phyloP scores from a whole-genome alignment of 2,329 filamentous ascomycete genomes.

The Tympanopsis confertula region DNA sequence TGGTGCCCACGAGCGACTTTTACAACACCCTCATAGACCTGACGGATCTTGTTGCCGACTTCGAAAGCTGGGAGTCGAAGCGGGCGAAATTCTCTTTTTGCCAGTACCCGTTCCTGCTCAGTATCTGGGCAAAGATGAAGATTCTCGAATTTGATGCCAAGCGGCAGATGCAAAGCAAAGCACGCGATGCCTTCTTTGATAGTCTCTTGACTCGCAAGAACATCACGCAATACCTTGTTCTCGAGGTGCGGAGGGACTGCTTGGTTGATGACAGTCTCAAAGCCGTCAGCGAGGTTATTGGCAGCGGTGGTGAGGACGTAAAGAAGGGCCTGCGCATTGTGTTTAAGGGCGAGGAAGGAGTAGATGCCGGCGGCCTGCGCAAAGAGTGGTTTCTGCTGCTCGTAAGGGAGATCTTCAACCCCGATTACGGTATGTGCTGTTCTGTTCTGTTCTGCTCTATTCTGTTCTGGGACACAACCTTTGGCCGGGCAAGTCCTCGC shows the following conservation, averaged over 20 bases:
- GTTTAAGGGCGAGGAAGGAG: slow-evolving; percentile 79
- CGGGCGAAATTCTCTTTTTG: slow-evolving; percentile 73
- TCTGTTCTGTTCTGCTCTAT: neutral
- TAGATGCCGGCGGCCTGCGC: slow-evolving; percentile 77
- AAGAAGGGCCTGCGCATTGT: slow-evolving; percentile 82
- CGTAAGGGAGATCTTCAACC: slow-evolving; percentile 81
- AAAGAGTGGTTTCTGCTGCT: slow-evolving; percentile 93
- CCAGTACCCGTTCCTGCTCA: slow-evolving; percentile 83
- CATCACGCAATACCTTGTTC: slow-evolving; percentile 65
- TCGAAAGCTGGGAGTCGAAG: slow-evolving; percentile 74
- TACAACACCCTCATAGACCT: slow-evolving; percentile 81
- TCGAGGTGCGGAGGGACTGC: slow-evolving; percentile 73
- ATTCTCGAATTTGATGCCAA: slow-evolving; percentile 81
- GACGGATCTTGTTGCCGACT: slow-evolving; percentile 74
- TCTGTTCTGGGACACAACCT: neutral
- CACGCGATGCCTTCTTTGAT: slow-evolving; percentile 81
- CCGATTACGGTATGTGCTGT: slow-evolving; percentile 57
- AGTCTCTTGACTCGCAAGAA: slow-evolving; percentile 67
- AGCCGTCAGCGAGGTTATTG: slow-evolving; percentile 74
- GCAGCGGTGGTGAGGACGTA: slow-evolving; percentile 69
- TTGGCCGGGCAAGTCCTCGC: too few species aligned
- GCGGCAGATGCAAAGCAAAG: slow-evolving; percentile 80
- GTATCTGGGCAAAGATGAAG: slow-evolving; percentile 83
- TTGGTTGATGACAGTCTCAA: slow-evolving; percentile 80
- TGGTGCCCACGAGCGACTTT: slow-evolving; percentile 72